Percentiles rank a stretch among this genome's conserved stretches.
Conservation (phyloP, 2,329 filamentous ascomycete species). For the Talaromyces verruculosus region DNA sequence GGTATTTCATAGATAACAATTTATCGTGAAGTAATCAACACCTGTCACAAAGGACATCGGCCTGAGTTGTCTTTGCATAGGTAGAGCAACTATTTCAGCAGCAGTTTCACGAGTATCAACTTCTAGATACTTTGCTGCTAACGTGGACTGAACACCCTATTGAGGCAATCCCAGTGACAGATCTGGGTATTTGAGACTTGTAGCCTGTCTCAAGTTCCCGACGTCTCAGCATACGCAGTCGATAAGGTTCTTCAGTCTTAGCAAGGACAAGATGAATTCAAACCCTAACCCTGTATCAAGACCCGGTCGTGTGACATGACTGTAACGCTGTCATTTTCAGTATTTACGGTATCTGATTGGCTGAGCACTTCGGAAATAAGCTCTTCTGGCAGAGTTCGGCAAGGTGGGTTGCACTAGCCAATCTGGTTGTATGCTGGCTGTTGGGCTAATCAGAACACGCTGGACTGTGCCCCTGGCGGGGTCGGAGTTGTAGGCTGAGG, state of each 20-base stretch:
- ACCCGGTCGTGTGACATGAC: background rate
- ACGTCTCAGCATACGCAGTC: too few species aligned
- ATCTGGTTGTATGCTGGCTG: background rate
- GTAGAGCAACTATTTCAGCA: background rate
- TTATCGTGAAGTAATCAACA: background rate
- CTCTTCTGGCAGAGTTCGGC: background rate
- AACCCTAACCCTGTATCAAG: background rate
- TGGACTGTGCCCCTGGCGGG: background rate
- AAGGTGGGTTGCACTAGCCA: conserved; percentile 1
- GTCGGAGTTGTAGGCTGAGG: background rate
- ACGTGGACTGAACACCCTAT: too few species aligned
- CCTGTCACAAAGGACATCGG: background rate
- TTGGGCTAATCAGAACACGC: background rate
- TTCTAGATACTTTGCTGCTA: too few species aligned
- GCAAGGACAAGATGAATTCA: too few species aligned
- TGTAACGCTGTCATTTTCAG: background rate
- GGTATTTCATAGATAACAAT: background rate
- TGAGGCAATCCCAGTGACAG: too few species aligned
- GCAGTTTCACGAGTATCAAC: too few species aligned
- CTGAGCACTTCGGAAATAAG: background rate
- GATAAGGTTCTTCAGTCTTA: too few species aligned
- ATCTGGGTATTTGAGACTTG: too few species aligned
- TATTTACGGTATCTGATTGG: background rate
- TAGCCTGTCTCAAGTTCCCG: too few species aligned
- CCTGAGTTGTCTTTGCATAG: background rate